These are phyloP conservation scores for Emericellopsis cladophorae DNA, from an alignment of 2,329 filamentous ascomycete genomes.

Conservation along the genomic window DNA sequence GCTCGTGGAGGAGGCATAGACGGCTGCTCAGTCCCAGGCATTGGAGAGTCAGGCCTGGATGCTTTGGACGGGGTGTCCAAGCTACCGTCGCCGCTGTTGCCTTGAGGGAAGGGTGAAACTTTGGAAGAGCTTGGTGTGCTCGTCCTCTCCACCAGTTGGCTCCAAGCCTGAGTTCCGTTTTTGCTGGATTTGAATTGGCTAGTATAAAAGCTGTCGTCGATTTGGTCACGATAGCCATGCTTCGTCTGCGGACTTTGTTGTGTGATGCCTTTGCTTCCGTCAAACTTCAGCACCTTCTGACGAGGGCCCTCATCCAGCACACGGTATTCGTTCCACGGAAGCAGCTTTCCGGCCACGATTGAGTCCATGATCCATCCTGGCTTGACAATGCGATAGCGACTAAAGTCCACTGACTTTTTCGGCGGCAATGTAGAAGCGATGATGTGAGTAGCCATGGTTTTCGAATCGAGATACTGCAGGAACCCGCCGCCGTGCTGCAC, in stretches of 20 bases:
- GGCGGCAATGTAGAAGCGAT: constrained; percentile 82
- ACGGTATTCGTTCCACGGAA: constrained; percentile 79
- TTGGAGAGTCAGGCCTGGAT: too few species aligned
- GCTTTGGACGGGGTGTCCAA: not conserved
- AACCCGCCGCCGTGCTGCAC: constrained; percentile 92
- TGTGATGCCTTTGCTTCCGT: constrained; percentile 50
- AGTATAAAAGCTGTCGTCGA: constrained; percentile 71
- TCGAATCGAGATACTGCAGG: constrained; percentile 86
- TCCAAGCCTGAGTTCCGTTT: constrained; percentile 13
- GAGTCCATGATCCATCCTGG: constrained; percentile 92
- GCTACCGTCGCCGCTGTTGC: not conserved
- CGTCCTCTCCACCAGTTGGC: constrained; percentile 13
- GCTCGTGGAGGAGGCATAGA: not conserved
- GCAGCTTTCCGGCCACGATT: constrained; percentile 62
- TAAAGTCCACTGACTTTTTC: constrained; percentile 86
- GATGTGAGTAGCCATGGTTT: constrained; percentile 92
- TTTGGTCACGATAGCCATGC: constrained; percentile 68
- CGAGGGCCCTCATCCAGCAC: constrained; percentile 73
- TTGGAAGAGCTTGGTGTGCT: constrained; percentile 8
- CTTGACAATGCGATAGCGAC: constrained; percentile 80
- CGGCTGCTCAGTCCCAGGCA: not conserved
- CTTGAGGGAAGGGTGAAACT: too few species aligned
- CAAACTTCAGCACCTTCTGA: constrained; percentile 62
- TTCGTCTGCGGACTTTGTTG: constrained; percentile 45
- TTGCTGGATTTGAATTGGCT: constrained; percentile 45